Evolutionary conservation across 345 rosid genomes (phyloP).

Genomic region (Arabidopsis suecica): DNA sequence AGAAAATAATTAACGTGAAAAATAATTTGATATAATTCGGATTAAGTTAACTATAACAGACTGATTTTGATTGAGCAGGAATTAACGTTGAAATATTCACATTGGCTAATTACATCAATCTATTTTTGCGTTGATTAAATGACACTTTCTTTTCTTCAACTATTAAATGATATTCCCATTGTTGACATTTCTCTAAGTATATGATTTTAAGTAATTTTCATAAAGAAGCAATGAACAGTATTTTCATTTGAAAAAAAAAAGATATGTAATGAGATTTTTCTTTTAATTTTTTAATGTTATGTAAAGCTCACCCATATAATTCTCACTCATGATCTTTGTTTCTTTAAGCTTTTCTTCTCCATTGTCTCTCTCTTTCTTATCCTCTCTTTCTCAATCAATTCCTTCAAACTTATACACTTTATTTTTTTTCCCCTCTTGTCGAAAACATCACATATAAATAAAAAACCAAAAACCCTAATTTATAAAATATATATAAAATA

Average conservation of each 20-base stretch:
- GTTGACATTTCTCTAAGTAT: slow-evolving; percentile 23
- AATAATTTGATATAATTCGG: too few species aligned
- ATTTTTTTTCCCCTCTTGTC: slow-evolving; percentile 4
- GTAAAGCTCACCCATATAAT: slow-evolving; percentile 68
- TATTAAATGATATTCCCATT: slow-evolving; percentile 29
- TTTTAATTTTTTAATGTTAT: neutral
- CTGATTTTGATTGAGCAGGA: slow-evolving; percentile 31
- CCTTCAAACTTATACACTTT: slow-evolving; percentile 28
- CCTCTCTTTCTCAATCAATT: slow-evolving; percentile 39
- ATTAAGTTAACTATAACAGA: slow-evolving; percentile 11
- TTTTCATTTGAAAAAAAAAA: neutral
- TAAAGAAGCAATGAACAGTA: slow-evolving; percentile 10
- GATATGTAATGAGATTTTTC: slow-evolving; percentile 10
- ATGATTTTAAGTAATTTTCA: neutral
- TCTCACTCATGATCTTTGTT: slow-evolving; percentile 86
- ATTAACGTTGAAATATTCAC: slow-evolving; percentile 20
- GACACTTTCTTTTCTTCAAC: slow-evolving; percentile 7
- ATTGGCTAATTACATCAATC: slow-evolving; percentile 19
- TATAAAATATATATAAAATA: slow-evolving; percentile 28
- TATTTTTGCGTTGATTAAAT: slow-evolving; percentile 19
- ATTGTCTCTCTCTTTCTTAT: slow-evolving; percentile 31
- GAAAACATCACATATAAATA: neutral
- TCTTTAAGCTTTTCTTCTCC: slow-evolving; percentile 61
- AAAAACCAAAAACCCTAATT: slow-evolving; percentile 54
- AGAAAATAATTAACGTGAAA: too few species aligned